These are phyloP conservation scores for Athelia sp. DNA, from an alignment of 1,284 basidiomycete genomes.

Conservation along the genomic window DNA sequence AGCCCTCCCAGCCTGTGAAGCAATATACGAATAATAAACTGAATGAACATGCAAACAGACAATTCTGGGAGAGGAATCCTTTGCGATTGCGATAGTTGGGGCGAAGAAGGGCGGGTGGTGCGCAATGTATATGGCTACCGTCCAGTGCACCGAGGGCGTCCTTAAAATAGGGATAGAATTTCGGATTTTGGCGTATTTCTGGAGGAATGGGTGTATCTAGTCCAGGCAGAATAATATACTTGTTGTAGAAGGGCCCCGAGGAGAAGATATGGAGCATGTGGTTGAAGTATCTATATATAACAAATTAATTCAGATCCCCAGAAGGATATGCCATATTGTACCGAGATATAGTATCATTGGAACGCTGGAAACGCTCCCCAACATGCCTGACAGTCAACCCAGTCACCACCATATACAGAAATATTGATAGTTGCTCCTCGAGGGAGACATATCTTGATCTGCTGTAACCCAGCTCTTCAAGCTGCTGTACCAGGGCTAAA, in stretches of 20 bases:
- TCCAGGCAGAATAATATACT: conserved; percentile 13
- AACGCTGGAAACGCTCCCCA: conserved; percentile 18
- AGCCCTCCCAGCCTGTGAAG: conserved; percentile 30
- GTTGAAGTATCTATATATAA: conserved; percentile 10
- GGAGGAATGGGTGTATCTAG: conserved; percentile 7
- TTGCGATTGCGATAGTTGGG: conserved; percentile 19
- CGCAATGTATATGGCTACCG: conserved; percentile 20
- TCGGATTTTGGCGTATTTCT: conserved; percentile 12
- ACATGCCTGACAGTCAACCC: conserved; percentile 10
- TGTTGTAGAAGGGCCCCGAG: conserved; percentile 10
- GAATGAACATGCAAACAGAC: conserved; percentile 23
- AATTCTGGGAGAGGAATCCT: conserved; percentile 21
- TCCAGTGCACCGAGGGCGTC: conserved; percentile 24
- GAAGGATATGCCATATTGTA: conserved; percentile 5
- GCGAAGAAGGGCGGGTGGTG: conserved; percentile 10
- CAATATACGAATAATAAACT: conserved; percentile 24
- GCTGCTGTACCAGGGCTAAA: conserved; percentile 7
- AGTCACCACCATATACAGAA: conserved; percentile 15
- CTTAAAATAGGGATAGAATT: conserved; percentile 21
- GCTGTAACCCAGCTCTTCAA: conserved; percentile 3
- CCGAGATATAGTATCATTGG: conserved; percentile 22
- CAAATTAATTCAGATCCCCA: background rate
- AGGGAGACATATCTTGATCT: conserved; percentile 10
- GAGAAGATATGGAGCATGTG: conserved; percentile 9
- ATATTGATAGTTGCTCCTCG: conserved; percentile 22